A percentile compares a stretch with the other conserved stretches of the same genome.
Conservation (phyloP, 2,329 filamentous ascomycete species). For the Fonsecaea pedrosoi region DNA sequence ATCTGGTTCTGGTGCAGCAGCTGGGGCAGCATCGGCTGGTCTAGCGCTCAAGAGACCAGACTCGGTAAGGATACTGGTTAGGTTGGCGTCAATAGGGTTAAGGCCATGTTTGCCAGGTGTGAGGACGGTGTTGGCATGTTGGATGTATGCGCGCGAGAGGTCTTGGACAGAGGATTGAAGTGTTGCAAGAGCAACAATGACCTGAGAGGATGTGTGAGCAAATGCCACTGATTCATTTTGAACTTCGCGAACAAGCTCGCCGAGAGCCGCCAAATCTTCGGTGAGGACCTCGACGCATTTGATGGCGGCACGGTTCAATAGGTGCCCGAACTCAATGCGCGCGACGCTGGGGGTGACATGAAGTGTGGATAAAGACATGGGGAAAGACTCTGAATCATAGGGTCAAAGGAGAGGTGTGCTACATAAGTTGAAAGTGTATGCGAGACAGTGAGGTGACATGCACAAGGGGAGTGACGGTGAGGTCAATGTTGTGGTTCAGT, state of each 20-base stretch:
- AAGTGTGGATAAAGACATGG: slow-evolving; percentile 24
- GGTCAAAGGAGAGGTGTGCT: slow-evolving; percentile 9
- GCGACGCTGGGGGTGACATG: not conserved
- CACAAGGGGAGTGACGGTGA: not conserved
- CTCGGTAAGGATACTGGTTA: slow-evolving; percentile 53
- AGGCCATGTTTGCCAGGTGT: slow-evolving; percentile 61
- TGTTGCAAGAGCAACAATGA: slow-evolving; percentile 77
- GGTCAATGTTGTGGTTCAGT: slow-evolving; percentile 10
- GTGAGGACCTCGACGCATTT: slow-evolving; percentile 13
- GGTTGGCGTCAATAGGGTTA: slow-evolving; percentile 59
- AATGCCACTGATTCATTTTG: slow-evolving; percentile 29
- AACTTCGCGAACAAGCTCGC: slow-evolving; percentile 13
- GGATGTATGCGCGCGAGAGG: slow-evolving; percentile 82
- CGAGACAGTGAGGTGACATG: not conserved
- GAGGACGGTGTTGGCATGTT: slow-evolving; percentile 84
- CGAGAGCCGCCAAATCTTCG: slow-evolving; percentile 20
- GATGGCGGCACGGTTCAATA: slow-evolving; percentile 16
- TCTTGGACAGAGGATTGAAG: slow-evolving; percentile 80
- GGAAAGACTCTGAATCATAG: slow-evolving; percentile 2
- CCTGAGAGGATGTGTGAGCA: slow-evolving; percentile 60
- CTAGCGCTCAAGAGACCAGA: slow-evolving; percentile 52
- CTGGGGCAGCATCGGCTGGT: slow-evolving; percentile 41
- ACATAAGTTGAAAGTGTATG: not conserved
- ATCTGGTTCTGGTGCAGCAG: slow-evolving; percentile 49
- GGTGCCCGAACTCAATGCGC: slow-evolving; percentile 4